Percentiles rank a stretch among this genome's conserved stretches.
Conservation (phyloP, 305 asterid species). For the Nicotiana rustica region DNA sequence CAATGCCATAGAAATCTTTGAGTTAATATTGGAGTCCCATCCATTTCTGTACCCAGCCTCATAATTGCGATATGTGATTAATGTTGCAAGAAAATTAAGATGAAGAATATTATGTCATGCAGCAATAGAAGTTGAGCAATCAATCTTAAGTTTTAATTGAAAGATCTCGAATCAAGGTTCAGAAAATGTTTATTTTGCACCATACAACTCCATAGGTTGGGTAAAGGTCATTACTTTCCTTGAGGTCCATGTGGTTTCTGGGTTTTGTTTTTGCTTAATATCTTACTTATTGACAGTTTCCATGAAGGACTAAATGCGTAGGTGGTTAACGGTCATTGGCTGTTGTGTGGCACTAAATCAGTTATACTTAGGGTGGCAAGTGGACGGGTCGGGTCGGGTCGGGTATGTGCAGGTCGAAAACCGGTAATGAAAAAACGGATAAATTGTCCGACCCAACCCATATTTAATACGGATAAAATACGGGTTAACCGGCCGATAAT, state of each 20-base stretch:
- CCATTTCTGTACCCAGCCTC: not conserved
- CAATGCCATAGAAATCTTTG: not conserved
- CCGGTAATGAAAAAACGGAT: no score
- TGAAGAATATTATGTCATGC: not conserved
- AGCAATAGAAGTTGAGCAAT: constrained; percentile 25
- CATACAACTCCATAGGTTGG: not conserved
- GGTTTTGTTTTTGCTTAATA: not conserved
- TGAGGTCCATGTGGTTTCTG: constrained; percentile 16
- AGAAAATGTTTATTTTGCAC: not conserved
- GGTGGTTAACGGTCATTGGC: not conserved
- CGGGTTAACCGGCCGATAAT: no score
- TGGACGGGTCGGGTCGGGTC: no score
- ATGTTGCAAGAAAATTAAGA: constrained; percentile 1
- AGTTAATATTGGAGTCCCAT: not conserved
- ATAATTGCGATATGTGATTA: not conserved
- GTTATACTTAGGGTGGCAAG: no score
- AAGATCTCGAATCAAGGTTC: constrained; percentile 22
- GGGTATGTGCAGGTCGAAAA: no score
- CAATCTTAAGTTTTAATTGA: constrained; percentile 7
- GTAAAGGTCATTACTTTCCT: constrained; percentile 20
- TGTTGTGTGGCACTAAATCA: no score
- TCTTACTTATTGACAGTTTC: not conserved
- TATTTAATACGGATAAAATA: no score
- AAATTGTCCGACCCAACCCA: no score
- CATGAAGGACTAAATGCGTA: not conserved